Percentiles rank a stretch among this genome's conserved stretches.
phyloP scores from a whole-genome alignment of 306 rosid species.

The Medicago arabica region DNA sequence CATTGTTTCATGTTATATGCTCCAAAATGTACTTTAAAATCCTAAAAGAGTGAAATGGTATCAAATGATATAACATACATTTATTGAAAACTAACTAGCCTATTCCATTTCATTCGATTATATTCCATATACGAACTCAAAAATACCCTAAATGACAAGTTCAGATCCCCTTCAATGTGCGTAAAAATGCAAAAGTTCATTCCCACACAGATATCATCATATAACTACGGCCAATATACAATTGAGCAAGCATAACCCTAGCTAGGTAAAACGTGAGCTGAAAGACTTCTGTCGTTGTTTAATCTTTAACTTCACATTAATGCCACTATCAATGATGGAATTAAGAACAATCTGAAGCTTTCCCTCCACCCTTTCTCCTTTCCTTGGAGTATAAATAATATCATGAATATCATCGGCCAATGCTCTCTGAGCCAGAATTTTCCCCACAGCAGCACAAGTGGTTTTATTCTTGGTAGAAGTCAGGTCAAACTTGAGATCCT shows the following conservation, averaged over 20 bases:
- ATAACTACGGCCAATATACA: neutral
- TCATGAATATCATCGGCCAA: constrained; percentile 92
- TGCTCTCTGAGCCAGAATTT: constrained; percentile 83
- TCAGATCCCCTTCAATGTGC: neutral
- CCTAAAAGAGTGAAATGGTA: neutral
- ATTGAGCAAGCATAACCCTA: constrained; percentile 5
- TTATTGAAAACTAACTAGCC: neutral
- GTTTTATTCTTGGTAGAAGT: constrained; percentile 68
- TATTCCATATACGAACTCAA: neutral
- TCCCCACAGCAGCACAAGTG: constrained; percentile 89
- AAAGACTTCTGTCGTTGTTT: constrained; percentile 64
- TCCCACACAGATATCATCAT: neutral
- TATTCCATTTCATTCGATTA: neutral
- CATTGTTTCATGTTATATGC: no score
- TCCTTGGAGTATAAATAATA: constrained; percentile 81
- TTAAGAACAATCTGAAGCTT: constrained; percentile 84
- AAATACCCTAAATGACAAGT: neutral
- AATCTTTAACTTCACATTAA: constrained; percentile 78
- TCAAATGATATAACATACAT: neutral
- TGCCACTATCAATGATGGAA: constrained; percentile 71
- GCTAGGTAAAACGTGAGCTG: constrained; percentile 31
- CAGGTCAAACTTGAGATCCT: constrained; percentile 83
- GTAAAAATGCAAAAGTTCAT: neutral
- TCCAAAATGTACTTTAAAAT: constrained; percentile 1
- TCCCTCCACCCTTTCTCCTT: constrained; percentile 81